Evolutionary conservation across 805 yeast genomes (phyloP).

Genomic region (Starmerella apis): DNA sequence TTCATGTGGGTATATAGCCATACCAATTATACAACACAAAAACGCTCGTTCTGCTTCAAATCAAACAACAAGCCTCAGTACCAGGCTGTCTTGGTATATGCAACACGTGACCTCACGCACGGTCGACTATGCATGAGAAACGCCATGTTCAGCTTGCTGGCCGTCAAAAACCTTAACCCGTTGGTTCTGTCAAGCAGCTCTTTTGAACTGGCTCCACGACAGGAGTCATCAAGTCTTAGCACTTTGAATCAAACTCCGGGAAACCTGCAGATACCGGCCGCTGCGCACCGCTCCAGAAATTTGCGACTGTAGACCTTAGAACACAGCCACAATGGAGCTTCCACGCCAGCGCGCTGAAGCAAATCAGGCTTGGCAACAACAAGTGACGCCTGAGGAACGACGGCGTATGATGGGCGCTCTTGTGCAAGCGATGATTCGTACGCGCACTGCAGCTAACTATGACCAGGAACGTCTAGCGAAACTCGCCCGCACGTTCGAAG

Average conservation of each 20-base stretch:
- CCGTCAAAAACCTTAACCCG: slow-evolving; percentile 4
- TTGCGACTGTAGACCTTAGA: neutral
- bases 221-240: neutral
- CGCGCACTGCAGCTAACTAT: slow-evolving; percentile 15
- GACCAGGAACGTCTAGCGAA: slow-evolving; percentile 29
- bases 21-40: no score
- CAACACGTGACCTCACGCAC: neutral
- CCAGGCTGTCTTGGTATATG: neutral
- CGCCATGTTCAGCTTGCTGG: slow-evolving; percentile 1
- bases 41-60: no score
- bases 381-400: slow-evolving; percentile 22
- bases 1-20: no score
- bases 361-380: slow-evolving; percentile 21
- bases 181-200: neutral
- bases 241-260: no score
- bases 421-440: slow-evolving; percentile 24
- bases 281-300: neutral
- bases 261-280: neutral
- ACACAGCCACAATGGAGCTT: neutral
- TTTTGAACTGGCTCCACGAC: neutral
- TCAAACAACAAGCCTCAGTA: neutral
- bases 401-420: slow-evolving; percentile 17
- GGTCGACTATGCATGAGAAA: slow-evolving; percentile 5
- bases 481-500: slow-evolving; percentile 31
- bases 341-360: neutral